phyloP scores from a whole-genome alignment of 2,329 filamentous ascomycete genomes.

The Cylindrodendrum hubeiense region DNA sequence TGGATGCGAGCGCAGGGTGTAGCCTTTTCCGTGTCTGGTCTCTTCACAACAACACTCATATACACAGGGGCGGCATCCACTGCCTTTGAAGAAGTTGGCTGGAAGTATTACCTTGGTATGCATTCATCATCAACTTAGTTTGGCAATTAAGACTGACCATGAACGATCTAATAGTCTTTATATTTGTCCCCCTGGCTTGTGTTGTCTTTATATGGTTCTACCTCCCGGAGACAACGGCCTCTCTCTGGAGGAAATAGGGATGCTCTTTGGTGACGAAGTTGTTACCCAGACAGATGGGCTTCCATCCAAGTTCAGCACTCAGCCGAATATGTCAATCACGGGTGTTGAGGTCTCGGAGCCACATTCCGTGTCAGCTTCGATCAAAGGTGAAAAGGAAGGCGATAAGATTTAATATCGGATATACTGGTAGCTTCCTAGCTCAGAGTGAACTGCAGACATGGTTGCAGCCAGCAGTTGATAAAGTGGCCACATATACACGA shows the following conservation, averaged over 20 bases:
- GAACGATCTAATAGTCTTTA: neutral
- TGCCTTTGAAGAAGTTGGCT: neutral
- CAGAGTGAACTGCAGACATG: no score
- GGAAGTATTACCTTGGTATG: neutral
- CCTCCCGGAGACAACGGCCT: neutral
- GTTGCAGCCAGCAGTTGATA: no score
- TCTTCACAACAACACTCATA: neutral
- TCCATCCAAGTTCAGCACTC: neutral
- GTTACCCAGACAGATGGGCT: neutral
- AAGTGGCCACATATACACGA: no score
- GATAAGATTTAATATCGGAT: no score
- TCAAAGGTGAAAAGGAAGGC: no score
- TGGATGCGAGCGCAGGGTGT: conserved; percentile 3
- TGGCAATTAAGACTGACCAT: neutral
- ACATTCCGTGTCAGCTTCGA: neutral
- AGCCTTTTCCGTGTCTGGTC: neutral
- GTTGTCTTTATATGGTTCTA: neutral
- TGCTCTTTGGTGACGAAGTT: neutral
- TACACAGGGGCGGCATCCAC: neutral
- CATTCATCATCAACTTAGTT: neutral
- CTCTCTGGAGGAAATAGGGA: neutral
- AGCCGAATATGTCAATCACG: neutral
- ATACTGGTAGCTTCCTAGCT: no score
- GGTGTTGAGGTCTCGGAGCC: neutral
- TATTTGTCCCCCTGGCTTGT: neutral